These are phyloP conservation scores for Mesotaenium endlicherianum DNA, from an alignment of 139 green algal species.

Conservation along the genomic window DNA sequence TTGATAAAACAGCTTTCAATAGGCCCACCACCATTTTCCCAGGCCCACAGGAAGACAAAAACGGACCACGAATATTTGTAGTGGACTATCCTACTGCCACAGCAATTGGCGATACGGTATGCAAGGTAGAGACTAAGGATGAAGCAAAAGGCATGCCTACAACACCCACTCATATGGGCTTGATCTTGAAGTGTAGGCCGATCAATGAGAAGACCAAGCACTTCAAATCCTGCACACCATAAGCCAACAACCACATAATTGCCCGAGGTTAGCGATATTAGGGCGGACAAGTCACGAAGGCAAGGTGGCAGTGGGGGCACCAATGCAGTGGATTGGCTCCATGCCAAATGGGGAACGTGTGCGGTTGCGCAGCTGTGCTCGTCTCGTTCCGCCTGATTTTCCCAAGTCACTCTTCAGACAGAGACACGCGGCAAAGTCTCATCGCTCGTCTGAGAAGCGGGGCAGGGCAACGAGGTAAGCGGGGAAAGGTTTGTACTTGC, in stretches of 20 bases:
- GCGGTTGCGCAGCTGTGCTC: neutral
- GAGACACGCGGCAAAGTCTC: neutral
- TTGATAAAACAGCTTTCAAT: no score
- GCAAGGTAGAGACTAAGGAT: neutral
- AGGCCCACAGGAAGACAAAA: neutral
- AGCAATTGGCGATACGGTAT: constrained; percentile 28
- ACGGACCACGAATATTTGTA: neutral
- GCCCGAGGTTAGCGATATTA: neutral
- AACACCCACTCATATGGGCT: constrained; percentile 61
- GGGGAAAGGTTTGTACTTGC: no score
- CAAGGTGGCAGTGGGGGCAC: neutral
- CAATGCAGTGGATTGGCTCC: no score
- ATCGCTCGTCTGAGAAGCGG: neutral
- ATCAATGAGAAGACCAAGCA: constrained; percentile 94
- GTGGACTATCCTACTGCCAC: neutral
- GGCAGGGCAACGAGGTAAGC: no score
- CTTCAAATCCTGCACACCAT: constrained; percentile 92
- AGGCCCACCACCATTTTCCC: neutral
- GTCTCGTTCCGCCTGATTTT: neutral
- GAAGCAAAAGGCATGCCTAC: neutral
- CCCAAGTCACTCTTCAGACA: neutral
- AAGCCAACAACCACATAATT: constrained; percentile 10
- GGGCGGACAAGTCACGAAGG: neutral
- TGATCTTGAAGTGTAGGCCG: constrained; percentile 93
- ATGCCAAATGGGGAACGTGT: neutral